phyloP scores from a whole-genome alignment of 768 basidiomycete species.

The Boletus pseudo-olivaceus region DNA sequence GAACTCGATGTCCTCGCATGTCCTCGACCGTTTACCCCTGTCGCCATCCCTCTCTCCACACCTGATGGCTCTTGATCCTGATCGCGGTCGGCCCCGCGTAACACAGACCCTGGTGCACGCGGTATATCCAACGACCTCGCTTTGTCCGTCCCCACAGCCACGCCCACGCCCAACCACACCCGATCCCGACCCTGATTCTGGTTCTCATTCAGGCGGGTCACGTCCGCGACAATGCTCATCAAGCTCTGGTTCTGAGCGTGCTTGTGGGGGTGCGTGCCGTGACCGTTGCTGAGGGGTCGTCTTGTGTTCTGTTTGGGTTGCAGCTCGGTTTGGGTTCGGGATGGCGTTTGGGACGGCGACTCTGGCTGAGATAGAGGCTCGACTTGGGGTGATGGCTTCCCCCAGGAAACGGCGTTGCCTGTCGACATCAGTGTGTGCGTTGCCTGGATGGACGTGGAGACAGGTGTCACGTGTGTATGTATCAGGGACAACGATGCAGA shows the following conservation, averaged over 20 bases:
- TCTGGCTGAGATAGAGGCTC: background rate
- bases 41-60: background rate
- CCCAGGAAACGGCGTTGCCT: conserved; percentile 2
- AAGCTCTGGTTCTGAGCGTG: conserved; percentile 36
- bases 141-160: background rate
- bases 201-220: conserved; percentile 40
- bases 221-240: conserved; percentile 69
- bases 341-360: background rate
- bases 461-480: background rate
- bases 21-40: background rate
- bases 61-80: background rate
- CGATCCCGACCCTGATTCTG: background rate
- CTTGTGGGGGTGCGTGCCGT: conserved; percentile 1
- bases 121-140: conserved; percentile 24
- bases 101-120: conserved; percentile 16
- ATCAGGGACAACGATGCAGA: conserved; percentile 16
- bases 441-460: background rate
- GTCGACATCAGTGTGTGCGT: background rate
- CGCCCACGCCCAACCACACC: background rate
- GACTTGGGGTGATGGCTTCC: conserved; percentile 6
- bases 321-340: background rate
- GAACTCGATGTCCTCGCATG: conserved; percentile 2
- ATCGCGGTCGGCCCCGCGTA: background rate
- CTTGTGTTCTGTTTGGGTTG: conserved; percentile 8
- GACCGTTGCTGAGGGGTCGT: conserved; percentile 13